phyloP scores from a whole-genome alignment of 345 rosid species.

The Raphanus sativus region DNA sequence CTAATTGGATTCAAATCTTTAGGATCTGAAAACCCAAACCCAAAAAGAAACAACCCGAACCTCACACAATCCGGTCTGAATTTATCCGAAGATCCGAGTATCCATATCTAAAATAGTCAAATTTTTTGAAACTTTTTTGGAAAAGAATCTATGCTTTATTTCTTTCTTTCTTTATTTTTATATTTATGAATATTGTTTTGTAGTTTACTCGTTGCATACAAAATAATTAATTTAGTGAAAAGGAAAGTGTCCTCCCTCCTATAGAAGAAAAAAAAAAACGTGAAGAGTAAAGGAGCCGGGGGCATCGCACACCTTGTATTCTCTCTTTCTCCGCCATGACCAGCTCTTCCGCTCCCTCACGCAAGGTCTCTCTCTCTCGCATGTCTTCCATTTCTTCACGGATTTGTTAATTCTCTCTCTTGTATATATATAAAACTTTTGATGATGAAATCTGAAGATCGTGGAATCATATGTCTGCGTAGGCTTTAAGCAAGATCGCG shows the following conservation, averaged over 20 bases:
- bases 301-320: background rate
- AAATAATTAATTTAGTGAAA: background rate
- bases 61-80: too few relatives aligned
- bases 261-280: background rate
- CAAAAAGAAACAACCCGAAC: too few relatives aligned
- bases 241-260: background rate
- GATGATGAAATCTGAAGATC: background rate
- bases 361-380: slow-evolving; percentile 49
- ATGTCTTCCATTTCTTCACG: background rate
- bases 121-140: too few relatives aligned
- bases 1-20: too few relatives aligned
- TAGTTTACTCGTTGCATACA: background rate
- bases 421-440: background rate
- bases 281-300: slow-evolving; percentile 8
- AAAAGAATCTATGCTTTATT: too few relatives aligned
- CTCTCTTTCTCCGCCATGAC: slow-evolving; percentile 58
- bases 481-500: slow-evolving; percentile 97
- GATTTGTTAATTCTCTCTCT: background rate
- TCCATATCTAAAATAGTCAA: too few relatives aligned
- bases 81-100: too few relatives aligned
- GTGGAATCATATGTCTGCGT: slow-evolving; percentile 1
- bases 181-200: background rate
- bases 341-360: slow-evolving; percentile 73
- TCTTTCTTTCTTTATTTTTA: background rate
- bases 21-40: too few relatives aligned